Evolutionary conservation across 257 asterid genomes (phyloP), one percentile per base, ranked within the genome.

Genomic region (Nicotiana attenuata): DNA sequence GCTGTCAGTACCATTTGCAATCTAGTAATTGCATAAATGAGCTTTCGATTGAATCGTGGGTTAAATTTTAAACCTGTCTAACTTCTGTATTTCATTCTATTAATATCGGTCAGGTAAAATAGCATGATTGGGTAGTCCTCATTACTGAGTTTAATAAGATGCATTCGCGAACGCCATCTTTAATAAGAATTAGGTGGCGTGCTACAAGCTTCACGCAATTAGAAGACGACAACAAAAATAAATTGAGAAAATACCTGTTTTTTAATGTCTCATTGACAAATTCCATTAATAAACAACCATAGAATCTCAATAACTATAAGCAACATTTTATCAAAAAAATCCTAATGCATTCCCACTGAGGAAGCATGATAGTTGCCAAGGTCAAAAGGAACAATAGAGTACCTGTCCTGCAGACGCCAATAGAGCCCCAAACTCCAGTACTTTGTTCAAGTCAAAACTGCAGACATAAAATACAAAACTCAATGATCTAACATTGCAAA

Each of bases 371-470:
- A 79, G 80, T 45, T 57, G 35, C 75, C 61, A 75, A 73, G 41
- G 47, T 73, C 60, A 85, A 85, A 66, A 41, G 29, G 68, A 63
- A 31, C 10, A 35, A 69, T 26, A 77, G 80, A 75, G 80, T 93
- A 96, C 99, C 98, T 94, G 99, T 73, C 99, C 99, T 80, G 98
- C 97, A 69, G 99, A 96, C 76, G 98, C 97, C 91, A 96, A 94
- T 87, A 96, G 84, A 88, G 99, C 98, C 82, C 99, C 99, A 90
- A 94, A 96, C 84, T 94, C 98, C 91, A 96, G 85, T 75, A 96
- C 97, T 87, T 94, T 96, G 89, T 88, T 94, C 77, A 96, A 93
- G 90, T 96, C 98, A 79, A 96, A 96, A 89, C 99, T 96, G 98
- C 90, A 80, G 84, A 38, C 82, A 77, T 68, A 82, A 86, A 82